Evolutionary conservation across 768 basidiomycete genomes (phyloP).

Genomic region (Kockovaella imperatae): DNA sequence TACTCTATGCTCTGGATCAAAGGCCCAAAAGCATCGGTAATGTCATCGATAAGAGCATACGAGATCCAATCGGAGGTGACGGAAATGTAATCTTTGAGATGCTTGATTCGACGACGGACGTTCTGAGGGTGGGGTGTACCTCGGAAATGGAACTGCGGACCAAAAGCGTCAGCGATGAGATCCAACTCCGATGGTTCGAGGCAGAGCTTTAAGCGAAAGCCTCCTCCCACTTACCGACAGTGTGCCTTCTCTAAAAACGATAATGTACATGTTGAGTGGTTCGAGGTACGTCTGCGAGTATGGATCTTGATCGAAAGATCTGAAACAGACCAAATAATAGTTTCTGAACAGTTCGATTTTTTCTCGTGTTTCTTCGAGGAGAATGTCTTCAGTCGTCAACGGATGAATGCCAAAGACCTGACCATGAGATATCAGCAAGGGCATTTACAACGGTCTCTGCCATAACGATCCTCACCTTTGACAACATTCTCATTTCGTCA

Average conservation of each 20-base stretch:
- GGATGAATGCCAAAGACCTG: constrained; percentile 97
- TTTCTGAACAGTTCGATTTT: constrained; percentile 99
- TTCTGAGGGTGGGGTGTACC: constrained; percentile 97
- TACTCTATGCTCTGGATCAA: constrained; percentile 98
- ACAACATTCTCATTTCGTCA: constrained; percentile 95
- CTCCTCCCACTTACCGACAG: constrained; percentile 64
- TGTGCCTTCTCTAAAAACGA: constrained; percentile 94
- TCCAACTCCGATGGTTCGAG: not conserved
- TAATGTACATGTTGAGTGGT: constrained; percentile 98
- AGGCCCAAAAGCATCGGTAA: constrained; percentile 97
- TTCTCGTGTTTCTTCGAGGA: constrained; percentile 98
- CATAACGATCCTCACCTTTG: constrained; percentile 57
- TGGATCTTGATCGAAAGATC: constrained; percentile 96
- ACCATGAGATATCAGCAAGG: too few species aligned
- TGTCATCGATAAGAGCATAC: constrained; percentile 98
- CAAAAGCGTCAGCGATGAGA: not conserved
- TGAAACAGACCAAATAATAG: constrained; percentile 98
- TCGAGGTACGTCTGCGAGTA: constrained; percentile 96
- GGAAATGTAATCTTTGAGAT: constrained; percentile 96
- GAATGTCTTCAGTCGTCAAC: constrained; percentile 96
- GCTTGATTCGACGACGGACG: constrained; percentile 94
- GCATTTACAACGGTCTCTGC: constrained; percentile 7
- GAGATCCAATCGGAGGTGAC: constrained; percentile 99
- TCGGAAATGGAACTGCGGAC: constrained; percentile 80
- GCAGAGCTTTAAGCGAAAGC: not conserved